Evolutionary conservation across 306 rosid species (phyloP).

Genomic region (Rosa persica): DNA sequence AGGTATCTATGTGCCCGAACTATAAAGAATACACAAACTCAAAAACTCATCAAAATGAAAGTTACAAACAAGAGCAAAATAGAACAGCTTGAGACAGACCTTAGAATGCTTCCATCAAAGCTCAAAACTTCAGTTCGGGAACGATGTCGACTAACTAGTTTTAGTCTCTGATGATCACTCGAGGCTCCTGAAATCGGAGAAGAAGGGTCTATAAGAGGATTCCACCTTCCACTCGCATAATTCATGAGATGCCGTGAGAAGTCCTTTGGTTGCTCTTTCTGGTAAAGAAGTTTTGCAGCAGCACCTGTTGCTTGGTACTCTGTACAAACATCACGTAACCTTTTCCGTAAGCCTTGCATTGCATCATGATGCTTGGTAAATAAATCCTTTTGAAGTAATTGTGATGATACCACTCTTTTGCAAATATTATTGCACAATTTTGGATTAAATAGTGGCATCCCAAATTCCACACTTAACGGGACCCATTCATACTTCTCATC

Average conservation of each 20-base stretch:
- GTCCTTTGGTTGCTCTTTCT: constrained; percentile 73
- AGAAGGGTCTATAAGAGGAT: constrained; percentile 76
- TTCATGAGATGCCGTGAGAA: constrained; percentile 54
- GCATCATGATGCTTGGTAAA: constrained; percentile 75
- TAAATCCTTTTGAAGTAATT: constrained; percentile 73
- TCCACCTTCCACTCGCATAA: constrained; percentile 89
- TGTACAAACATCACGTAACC: constrained; percentile 71
- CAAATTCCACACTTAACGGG: constrained; percentile 88
- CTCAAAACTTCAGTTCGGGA: constrained; percentile 80
- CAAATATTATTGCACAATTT: constrained; percentile 70
- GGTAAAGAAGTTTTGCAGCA: constrained; percentile 83
- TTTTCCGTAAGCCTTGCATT: constrained; percentile 79
- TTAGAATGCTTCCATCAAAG: constrained; percentile 83
- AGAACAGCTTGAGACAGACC: constrained; percentile 53
- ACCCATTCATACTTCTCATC: constrained; percentile 83
- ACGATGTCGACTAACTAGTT: constrained; percentile 68
- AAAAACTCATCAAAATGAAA: neutral
- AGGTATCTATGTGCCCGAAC: neutral
- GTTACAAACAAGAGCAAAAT: constrained; percentile 11
- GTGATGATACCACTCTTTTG: constrained; percentile 74
- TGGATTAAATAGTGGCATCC: constrained; percentile 90
- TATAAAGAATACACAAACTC: neutral
- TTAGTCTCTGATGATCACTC: constrained; percentile 63
- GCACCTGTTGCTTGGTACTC: constrained; percentile 87
- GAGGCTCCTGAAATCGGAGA: constrained; percentile 80